These are phyloP conservation scores for Collybiopsis confluens DNA, from an alignment of 768 basidiomycete genomes.

Conservation along the genomic window DNA sequence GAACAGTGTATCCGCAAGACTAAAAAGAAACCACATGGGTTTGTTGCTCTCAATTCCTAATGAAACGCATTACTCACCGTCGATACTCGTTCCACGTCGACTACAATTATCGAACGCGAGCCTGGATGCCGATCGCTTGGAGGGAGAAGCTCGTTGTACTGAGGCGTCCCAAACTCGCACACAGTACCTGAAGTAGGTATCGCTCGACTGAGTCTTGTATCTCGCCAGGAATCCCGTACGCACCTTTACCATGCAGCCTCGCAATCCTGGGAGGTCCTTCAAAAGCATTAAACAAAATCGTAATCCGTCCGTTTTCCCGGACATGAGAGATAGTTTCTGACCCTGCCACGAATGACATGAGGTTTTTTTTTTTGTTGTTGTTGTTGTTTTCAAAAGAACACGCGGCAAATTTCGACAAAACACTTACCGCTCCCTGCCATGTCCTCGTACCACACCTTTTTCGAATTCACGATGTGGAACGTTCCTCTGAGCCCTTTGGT, in stretches of 20 bases:
- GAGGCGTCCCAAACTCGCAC: constrained; percentile 59
- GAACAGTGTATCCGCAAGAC: constrained; percentile 68
- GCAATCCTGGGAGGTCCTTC: constrained; percentile 56
- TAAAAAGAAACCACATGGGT: too few relatives aligned
- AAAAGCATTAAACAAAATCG: constrained; percentile 59
- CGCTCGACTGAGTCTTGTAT: neutral
- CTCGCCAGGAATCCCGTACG: neutral
- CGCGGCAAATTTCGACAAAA: neutral
- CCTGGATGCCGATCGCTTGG: constrained; percentile 44
- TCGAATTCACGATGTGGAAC: constrained; percentile 53
- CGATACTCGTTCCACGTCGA: constrained; percentile 57
- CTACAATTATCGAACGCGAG: constrained; percentile 54
- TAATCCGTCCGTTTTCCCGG: constrained; percentile 59
- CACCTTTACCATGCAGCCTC: constrained; percentile 57
- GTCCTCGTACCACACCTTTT: constrained; percentile 70
- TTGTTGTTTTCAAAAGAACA: neutral
- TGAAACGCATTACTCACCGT: constrained; percentile 27
- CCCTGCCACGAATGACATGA: too few relatives aligned
- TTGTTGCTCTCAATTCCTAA: too few relatives aligned
- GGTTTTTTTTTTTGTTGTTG: too few relatives aligned
- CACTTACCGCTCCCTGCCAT: constrained; percentile 61
- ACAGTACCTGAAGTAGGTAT: constrained; percentile 38
- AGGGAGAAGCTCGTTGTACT: constrained; percentile 52
- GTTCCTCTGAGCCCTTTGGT: constrained; percentile 60
- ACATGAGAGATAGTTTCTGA: constrained; percentile 58